A percentile compares a stretch with the other conserved stretches of the same genome.
These are phyloP conservation scores for Botrytis deweyae DNA, from an alignment of 2,329 filamentous ascomycete genomes.

Conservation along the genomic window DNA sequence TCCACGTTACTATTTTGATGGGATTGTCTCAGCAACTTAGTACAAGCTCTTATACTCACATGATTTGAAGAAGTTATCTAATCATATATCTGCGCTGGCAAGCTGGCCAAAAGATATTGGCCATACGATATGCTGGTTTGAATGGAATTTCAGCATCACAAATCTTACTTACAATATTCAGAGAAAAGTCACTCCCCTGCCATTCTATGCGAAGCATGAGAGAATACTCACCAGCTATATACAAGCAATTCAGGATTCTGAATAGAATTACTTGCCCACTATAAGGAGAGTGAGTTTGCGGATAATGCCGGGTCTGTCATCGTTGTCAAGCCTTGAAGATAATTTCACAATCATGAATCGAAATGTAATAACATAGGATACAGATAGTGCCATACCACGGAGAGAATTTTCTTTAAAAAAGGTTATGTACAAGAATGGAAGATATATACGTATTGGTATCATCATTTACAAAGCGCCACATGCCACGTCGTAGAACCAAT, in stretches of 20 bases:
- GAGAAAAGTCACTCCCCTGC: background rate
- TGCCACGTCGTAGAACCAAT: background rate
- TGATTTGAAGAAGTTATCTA: rapidly evolving
- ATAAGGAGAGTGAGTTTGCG: background rate
- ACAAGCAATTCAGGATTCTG: background rate
- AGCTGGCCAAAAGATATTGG: background rate
- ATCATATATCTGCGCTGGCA: background rate
- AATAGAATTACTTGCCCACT: background rate
- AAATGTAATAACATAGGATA: background rate
- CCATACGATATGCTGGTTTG: background rate
- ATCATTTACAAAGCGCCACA: background rate
- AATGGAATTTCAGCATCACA: background rate
- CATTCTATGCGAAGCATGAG: background rate
- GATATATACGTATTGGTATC: background rate
- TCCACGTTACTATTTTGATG: background rate
- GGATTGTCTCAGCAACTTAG: background rate
- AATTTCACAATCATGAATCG: background rate
- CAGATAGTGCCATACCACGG: background rate
- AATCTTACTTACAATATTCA: background rate
- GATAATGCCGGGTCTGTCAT: rapidly evolving
- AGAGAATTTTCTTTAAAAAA: background rate
- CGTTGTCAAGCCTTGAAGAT: background rate
- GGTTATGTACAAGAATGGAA: background rate
- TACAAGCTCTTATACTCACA: background rate
- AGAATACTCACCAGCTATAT: background rate